Evolutionary conservation across 208 protist genomes (phyloP).

Genomic region (Zelonia costaricensis): DNA sequence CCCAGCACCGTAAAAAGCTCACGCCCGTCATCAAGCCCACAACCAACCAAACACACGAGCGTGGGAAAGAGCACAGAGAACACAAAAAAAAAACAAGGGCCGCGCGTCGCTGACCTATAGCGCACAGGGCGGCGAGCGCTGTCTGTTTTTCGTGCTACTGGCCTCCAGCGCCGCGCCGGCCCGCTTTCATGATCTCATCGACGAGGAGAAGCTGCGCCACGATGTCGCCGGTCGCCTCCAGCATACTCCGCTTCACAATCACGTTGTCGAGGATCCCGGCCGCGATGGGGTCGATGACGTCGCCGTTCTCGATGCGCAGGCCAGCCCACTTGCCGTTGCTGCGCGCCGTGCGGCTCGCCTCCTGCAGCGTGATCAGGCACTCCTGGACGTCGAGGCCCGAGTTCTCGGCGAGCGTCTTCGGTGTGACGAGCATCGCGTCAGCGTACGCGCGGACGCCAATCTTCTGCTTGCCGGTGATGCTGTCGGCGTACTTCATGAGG

Average conservation of each 20-base stretch:
- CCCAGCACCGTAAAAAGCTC: too few species aligned
- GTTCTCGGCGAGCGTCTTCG: conserved; percentile 99
- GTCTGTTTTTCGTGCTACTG: too few species aligned
- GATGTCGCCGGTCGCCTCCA: conserved; percentile 97
- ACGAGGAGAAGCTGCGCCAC: conserved; percentile 98
- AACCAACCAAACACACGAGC: too few species aligned
- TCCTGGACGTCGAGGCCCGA: conserved; percentile 98
- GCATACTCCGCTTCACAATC: conserved; percentile 98
- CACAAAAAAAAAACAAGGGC: too few species aligned
- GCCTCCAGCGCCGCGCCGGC: conserved; percentile 84
- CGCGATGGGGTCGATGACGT: conserved; percentile 93
- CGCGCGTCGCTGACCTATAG: too few species aligned
- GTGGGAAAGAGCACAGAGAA: too few species aligned
- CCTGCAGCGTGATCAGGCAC: conserved; percentile 95
- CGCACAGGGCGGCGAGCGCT: too few species aligned
- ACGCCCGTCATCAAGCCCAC: too few species aligned
- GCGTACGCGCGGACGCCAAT: conserved; percentile 99
- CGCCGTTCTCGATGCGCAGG: conserved; percentile 97
- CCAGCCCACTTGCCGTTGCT: conserved; percentile 88
- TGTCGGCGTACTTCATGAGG: conserved; percentile 92
- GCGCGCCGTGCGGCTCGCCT: conserved; percentile 75
- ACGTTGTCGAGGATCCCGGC: conserved; percentile 99
- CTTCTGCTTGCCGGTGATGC: conserved; percentile 90
- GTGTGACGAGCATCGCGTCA: conserved; percentile 98
- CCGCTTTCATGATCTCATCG: conserved; percentile 99